These are phyloP conservation scores for Lepidium campestre DNA, from an alignment of 441 rosid species.

Conservation along the genomic window DNA sequence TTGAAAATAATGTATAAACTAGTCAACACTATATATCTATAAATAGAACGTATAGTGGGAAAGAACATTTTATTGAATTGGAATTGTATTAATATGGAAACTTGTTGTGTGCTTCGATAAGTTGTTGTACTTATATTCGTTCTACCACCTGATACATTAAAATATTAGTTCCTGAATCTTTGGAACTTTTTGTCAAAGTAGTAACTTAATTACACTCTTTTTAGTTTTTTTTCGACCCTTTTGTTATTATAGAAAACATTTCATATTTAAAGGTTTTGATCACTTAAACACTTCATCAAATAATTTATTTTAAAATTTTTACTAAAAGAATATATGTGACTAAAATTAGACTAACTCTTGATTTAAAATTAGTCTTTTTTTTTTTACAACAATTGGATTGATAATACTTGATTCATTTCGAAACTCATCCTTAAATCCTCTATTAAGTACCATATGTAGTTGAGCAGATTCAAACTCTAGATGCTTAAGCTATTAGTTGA, in stretches of 20 bases:
- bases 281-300: not conserved
- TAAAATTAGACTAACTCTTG: not conserved
- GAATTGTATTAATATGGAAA: not conserved
- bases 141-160: conserved; percentile 36
- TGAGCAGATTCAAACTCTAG: too few relatives aligned
- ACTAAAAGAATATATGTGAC: not conserved
- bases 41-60: conserved; percentile 18
- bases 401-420: too few relatives aligned
- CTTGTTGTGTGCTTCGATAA: conserved; percentile 13
- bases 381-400: too few relatives aligned
- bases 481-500: too few relatives aligned
- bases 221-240: not conserved
- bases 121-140: conserved; percentile 29
- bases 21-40: too few relatives aligned
- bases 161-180: conserved; percentile 22
- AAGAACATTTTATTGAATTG: conserved; percentile 9
- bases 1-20: too few relatives aligned
- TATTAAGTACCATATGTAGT: too few relatives aligned
- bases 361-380: not conserved
- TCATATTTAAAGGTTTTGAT: not conserved
- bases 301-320: not conserved
- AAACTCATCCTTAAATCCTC: too few relatives aligned
- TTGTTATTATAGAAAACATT: not conserved
- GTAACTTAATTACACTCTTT: not conserved
- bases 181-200: conserved; percentile 17